Conservation (phyloP, 1,284 basidiomycete species). For the Leccinum angustisporum region DNA sequence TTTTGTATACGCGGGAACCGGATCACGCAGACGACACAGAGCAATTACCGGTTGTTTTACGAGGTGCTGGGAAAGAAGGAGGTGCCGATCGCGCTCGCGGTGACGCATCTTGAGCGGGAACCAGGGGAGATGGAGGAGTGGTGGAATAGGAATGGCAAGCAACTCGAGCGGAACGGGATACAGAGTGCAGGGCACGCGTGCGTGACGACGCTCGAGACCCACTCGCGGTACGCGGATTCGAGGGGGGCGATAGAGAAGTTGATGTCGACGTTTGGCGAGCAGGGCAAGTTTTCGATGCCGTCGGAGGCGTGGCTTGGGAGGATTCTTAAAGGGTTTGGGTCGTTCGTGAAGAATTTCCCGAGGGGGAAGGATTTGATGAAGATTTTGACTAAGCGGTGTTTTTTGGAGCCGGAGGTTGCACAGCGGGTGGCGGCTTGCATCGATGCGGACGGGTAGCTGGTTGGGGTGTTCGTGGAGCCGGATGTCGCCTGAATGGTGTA, state of each 20-base stretch:
- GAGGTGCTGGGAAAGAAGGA: conserved; percentile 32
- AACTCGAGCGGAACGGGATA: conserved; percentile 23
- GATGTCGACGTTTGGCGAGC: conserved; percentile 20
- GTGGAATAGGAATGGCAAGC: conserved; percentile 28
- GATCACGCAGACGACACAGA: conserved; percentile 26
- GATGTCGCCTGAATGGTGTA: not conserved
- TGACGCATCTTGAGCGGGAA: conserved; percentile 35
- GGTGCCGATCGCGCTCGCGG: conserved; percentile 32
- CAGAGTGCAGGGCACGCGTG: conserved; percentile 30
- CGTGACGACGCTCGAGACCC: conserved; percentile 24
- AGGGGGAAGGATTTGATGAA: conserved; percentile 28
- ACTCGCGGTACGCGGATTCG: conserved; percentile 22
- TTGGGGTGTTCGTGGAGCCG: not conserved
- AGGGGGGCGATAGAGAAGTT: conserved; percentile 16
- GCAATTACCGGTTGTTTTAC: conserved; percentile 33
- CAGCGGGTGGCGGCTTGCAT: conserved; percentile 28
- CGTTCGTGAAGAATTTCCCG: conserved; percentile 23
- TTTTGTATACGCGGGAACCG: conserved; percentile 36
- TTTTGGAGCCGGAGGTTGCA: conserved; percentile 25
- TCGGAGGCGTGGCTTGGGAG: conserved; percentile 30
- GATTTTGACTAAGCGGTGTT: conserved; percentile 30
- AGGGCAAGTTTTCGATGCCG: conserved; percentile 32
- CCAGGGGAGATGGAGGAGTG: conserved; percentile 30
- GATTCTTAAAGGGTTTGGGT: conserved; percentile 25
- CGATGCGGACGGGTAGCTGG: conserved; percentile 13